Conservation (phyloP, 805 yeast species). For the Ogataea philodendri region DNA sequence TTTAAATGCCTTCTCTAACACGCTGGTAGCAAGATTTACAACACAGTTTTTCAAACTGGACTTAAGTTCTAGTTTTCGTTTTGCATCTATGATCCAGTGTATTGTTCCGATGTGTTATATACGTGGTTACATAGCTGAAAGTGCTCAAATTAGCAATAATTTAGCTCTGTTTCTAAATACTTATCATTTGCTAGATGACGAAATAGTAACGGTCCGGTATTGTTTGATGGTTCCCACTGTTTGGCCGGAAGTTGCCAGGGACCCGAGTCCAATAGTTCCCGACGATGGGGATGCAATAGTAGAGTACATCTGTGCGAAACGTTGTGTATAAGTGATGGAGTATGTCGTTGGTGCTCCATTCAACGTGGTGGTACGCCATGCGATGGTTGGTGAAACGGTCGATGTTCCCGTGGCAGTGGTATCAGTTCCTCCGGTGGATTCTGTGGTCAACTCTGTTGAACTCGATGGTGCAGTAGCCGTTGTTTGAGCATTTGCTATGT, state of each 20-base stretch:
- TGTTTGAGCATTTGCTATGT: no score
- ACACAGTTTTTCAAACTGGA: constrained; percentile 11
- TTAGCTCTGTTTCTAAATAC: constrained; percentile 1
- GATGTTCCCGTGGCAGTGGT: no score
- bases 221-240: constrained; percentile 57
- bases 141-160: constrained; percentile 11
- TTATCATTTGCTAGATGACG: constrained; percentile 8
- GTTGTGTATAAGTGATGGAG: constrained; percentile 51
- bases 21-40: constrained; percentile 7
- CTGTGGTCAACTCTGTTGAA: no score
- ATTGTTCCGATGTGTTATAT: constrained; percentile 12
- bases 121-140: constrained; percentile 12
- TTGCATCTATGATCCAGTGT: constrained; percentile 15
- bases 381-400: constrained; percentile 15
- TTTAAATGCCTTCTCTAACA: constrained; percentile 7
- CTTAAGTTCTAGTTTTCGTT: constrained; percentile 8
- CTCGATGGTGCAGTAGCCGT: no score
- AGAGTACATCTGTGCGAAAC: constrained; percentile 43
- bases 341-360: constrained; percentile 53
- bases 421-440: constrained; percentile 27
- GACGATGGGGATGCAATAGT: constrained; percentile 45
- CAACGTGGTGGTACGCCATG: constrained; percentile 27
- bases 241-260: constrained; percentile 48
- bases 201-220: constrained; percentile 42
- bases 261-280: constrained; percentile 79